A percentile compares a stretch with the other conserved stretches of the same genome.
These are phyloP conservation scores for Mycosphaerelloides madeirae DNA, from an alignment of 2,329 filamentous ascomycete genomes.

Conservation along the genomic window DNA sequence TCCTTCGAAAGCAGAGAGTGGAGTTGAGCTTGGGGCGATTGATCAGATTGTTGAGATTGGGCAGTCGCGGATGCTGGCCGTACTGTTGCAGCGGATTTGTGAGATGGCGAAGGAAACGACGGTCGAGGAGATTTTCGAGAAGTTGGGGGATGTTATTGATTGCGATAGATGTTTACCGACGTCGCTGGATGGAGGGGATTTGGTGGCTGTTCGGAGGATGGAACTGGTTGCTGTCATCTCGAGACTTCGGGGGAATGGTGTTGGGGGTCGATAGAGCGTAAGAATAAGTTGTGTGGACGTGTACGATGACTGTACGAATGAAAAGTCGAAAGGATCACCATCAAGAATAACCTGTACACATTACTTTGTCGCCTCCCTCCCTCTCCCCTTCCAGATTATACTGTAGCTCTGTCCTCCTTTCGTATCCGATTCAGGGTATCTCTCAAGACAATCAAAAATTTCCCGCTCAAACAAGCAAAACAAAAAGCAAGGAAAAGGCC, in stretches of 20 bases:
- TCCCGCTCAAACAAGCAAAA: background rate
- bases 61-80: conserved; percentile 28
- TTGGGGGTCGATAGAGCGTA: conserved; percentile 10
- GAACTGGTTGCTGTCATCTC: conserved; percentile 30
- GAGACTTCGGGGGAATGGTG: conserved; percentile 24
- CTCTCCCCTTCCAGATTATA: background rate
- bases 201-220: conserved; percentile 28
- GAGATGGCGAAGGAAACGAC: conserved; percentile 12
- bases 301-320: no score
- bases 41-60: conserved; percentile 32
- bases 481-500: background rate
- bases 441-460: background rate
- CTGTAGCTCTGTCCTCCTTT: background rate
- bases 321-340: no score
- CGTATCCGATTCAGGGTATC: conserved; percentile 11
- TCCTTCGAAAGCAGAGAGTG: conserved; percentile 26
- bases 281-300: no score
- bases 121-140: conserved; percentile 17
- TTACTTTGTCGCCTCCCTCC: conserved; percentile 2
- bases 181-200: conserved; percentile 26
- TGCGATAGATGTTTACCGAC: conserved; percentile 22
- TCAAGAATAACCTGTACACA: conserved; percentile 8
- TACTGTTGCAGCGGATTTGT: conserved; percentile 19
- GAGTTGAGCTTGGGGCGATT: conserved; percentile 27
- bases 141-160: conserved; percentile 17